Evolutionary conservation across 1,284 basidiomycete genomes (phyloP), one percentile per base, ranked within the genome.

Genomic region (Hymenochaete sp.): DNA sequence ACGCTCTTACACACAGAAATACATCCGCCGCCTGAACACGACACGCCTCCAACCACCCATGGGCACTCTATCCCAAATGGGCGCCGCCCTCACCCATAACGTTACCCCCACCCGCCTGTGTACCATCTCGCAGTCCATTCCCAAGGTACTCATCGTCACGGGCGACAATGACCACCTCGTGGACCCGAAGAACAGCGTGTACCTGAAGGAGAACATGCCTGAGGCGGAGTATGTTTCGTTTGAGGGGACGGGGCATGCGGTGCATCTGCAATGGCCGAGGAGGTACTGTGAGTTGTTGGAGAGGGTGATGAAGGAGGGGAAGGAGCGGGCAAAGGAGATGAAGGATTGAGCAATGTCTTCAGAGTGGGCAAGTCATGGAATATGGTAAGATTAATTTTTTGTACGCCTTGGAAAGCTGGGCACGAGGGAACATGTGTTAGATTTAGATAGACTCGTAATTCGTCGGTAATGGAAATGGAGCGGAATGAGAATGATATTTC

Each of bases 81-180:
- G 64, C 4, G 86, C 90, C 0, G 83, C 62, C 0, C 50, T 86
- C 3, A 82, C 80, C 0, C 90, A 93, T 58, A 58, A 72, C 45
- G 78, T 92, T 44, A 61, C 70, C 2, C 64, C 72, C 0, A 69
- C 68, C 0, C 71, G 75, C 1, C 70, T 91, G 10, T 59, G 60
- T 4, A 56, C 56, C 27, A 78, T 93, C 38, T 73, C 79, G 2
- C 57, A 59, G 0, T 64, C 64, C 2, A 71, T 92, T 11, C 70
- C 75, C 8, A 75, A 75, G 52, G 72, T 90, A 3, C 52, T 72
- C 10, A 81, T 93, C 50, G 56, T 90, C 13, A 85, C 79, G 0
- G 91, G 89, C 2, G 82, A 89, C 53, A 61, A 75, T 2, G 90
- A 93, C 58, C 55, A 77, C 38, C 63, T 93, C 2, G 74, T 93